Conservation (phyloP, 179 eudicot genomes). For the Silene noctiflora region DNA sequence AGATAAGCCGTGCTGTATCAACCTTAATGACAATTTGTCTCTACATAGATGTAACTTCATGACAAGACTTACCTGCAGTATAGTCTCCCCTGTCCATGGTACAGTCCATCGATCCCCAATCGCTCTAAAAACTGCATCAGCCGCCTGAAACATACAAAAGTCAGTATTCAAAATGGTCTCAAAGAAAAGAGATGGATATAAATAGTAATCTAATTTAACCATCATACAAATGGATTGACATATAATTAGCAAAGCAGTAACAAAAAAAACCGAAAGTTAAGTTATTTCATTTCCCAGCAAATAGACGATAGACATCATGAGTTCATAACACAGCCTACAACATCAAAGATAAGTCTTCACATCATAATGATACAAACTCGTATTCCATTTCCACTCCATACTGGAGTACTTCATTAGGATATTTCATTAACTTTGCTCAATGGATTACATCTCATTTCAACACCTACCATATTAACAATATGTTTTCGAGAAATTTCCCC, state of each 20-base stretch:
- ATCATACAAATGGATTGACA: neutral
- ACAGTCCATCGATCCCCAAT: constrained; percentile 72
- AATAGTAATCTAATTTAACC: too few species aligned
- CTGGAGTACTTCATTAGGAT: too few species aligned
- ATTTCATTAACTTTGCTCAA: neutral
- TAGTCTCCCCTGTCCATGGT: constrained; percentile 84
- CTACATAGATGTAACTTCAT: neutral
- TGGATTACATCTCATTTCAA: neutral
- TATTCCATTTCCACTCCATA: too few species aligned
- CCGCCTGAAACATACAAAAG: constrained; percentile 40
- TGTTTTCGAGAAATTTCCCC: neutral
- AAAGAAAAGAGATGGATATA: neutral
- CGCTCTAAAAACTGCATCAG: constrained; percentile 42
- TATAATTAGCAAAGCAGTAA: neutral
- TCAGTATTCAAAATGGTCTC: neutral
- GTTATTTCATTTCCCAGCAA: neutral
- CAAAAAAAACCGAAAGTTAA: too few species aligned
- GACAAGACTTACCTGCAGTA: constrained; percentile 47
- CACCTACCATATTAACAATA: neutral
- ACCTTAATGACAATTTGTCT: neutral
- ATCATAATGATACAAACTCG: neutral
- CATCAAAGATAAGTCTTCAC: neutral
- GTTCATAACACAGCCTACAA: neutral
- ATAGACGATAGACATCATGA: neutral
- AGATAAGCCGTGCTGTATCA: neutral